Evolutionary conservation across 352 stramenopile genomes (phyloP), one percentile per base, ranked within the genome.

Genomic region (Globisporangium yorkense): DNA sequence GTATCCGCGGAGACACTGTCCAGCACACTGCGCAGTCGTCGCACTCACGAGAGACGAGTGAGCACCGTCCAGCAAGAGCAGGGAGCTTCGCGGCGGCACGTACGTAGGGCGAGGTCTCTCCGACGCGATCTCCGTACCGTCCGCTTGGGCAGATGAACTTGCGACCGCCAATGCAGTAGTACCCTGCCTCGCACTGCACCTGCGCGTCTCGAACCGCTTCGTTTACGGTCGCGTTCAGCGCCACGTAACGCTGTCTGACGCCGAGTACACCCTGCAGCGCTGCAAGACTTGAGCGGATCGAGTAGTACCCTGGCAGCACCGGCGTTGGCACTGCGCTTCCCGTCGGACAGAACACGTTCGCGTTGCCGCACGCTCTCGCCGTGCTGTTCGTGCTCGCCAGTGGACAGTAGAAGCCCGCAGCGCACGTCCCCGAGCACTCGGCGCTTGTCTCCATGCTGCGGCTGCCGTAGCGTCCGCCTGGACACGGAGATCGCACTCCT

Each of bases 241-340:
- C 45, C 0, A 37, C 24, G 41, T 68, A 68, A 7, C 24, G 13
- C 35, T n/a, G 10, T 13, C 29, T 43, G n/a, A 16, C 15, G 39
- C 56, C 2, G 21, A 46, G 40, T 29, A 50, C 5, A 2, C 0
- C 9, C n/a, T 41, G 45, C 7, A 29, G 33, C 4, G n/a, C n/a
- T 1, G 44, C 24, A 9, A 54, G 39, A 20, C 20, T 47, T 8
- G 51, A 49, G 33, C 43, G 70, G 16, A 86, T 66, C 2, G 80
- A 81, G 58, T 86, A 96, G 69, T 84, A 92, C 3, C 84, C 84
- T 18, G 66, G 27, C 51, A 65, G 61, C 2, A 93, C 84, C 0
- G 75, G 62, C 0, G 56, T 79, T 0, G 88, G 87, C 13, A 75
- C 59, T 1, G 56, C 53, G 24, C 85, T 95, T 1, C 74, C 83